phyloP scores from a whole-genome alignment of 768 basidiomycete species.

The Tylopilus sp. region DNA sequence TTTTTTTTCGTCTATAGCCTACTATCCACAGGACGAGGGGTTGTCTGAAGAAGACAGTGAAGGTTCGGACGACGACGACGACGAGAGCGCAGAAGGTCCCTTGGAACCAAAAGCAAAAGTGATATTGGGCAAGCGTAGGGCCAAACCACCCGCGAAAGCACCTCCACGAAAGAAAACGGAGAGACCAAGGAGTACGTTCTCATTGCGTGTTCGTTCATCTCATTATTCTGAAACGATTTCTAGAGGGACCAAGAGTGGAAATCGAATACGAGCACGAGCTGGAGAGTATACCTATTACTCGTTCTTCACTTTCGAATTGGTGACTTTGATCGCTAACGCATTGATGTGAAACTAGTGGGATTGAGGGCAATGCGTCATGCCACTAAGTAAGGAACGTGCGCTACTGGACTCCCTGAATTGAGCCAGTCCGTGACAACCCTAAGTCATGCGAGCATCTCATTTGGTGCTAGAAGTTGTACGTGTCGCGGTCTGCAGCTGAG shows the following conservation, averaged over 20 bases:
- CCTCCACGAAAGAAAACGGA: constrained; percentile 52
- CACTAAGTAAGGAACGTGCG: not conserved
- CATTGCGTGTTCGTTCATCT: not conserved
- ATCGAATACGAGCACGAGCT: constrained; percentile 96
- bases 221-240: constrained; percentile 12
- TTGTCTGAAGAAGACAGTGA: constrained; percentile 42
- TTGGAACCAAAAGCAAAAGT: constrained; percentile 38
- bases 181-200: constrained; percentile 58
- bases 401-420: too few species aligned
- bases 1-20: constrained; percentile 18
- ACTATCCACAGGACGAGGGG: constrained; percentile 29
- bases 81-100: constrained; percentile 37
- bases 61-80: constrained; percentile 39
- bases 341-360: not conserved
- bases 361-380: not conserved
- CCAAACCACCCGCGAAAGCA: constrained; percentile 36
- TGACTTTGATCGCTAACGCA: constrained; percentile 24
- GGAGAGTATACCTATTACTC: constrained; percentile 58
- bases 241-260: constrained; percentile 81
- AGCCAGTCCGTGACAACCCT: too few species aligned
- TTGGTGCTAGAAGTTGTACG: too few species aligned
- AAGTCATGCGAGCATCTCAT: too few species aligned
- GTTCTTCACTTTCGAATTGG: constrained; percentile 52
- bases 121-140: constrained; percentile 69
- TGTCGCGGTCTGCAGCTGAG: too few species aligned